Evolutionary conservation across 108 stramenopile genomes (phyloP).

Genomic region (Chaetoceros tenuissimus): DNA sequence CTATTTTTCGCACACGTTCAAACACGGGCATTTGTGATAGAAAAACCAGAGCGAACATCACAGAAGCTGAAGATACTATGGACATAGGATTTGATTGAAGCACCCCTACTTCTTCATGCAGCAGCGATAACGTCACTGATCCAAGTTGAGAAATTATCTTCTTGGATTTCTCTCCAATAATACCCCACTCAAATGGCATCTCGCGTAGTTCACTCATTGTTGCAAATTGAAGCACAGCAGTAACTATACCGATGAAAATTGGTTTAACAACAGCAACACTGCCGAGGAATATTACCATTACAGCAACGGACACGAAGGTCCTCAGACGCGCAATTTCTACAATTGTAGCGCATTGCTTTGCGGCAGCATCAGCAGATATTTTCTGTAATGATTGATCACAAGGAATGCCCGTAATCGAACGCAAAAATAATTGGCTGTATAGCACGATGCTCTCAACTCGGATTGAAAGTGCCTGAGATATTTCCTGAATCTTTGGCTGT

Average conservation of each 20-base stretch:
- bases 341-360: constrained; percentile 29
- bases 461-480: constrained; percentile 23
- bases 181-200: constrained; percentile 47
- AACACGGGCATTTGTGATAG: constrained; percentile 45
- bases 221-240: constrained; percentile 20
- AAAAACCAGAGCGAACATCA: constrained; percentile 38
- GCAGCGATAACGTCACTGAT: constrained; percentile 12
- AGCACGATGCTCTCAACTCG: constrained; percentile 35
- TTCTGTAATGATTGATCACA: constrained; percentile 23
- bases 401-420: constrained; percentile 40
- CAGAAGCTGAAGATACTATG: constrained; percentile 37
- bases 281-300: constrained; percentile 34
- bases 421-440: constrained; percentile 65
- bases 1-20: constrained; percentile 42
- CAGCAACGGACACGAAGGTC: constrained; percentile 37
- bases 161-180: constrained; percentile 8
- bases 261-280: constrained; percentile 55
- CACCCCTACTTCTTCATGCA: constrained; percentile 22
- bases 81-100: constrained; percentile 40
- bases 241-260: constrained; percentile 21
- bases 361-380: constrained; percentile 20
- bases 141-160: constrained; percentile 17
- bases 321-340: constrained; percentile 45
- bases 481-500: constrained; percentile 12
- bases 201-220: constrained; percentile 27